Base-by-base conservation (phyloP, 2,329 filamentous ascomycete genomes). In the Exutisphaerella laricina region DNA sequence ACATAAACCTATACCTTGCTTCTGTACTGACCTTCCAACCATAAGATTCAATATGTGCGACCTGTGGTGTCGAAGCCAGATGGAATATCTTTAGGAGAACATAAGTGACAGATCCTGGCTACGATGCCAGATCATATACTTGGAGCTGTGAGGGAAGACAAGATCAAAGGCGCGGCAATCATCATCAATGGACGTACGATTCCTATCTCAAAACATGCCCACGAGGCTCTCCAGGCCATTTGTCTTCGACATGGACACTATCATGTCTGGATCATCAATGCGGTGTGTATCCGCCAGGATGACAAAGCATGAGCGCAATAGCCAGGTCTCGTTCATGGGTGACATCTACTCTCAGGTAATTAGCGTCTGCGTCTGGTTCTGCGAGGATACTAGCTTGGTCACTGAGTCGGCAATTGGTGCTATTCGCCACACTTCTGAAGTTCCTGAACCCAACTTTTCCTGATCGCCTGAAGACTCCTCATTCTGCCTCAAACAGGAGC, bases 251-350 rank as follows among this genome's bases (percentile, higher is more conserved):
- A 39, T 26, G 41, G 41, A 4, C 34, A 38, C 14, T 32, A 31
- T 8, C 32, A 17, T 13, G 35, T 52, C 4, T 52, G 49, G 49
- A 38, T 48, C n/a, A n/a, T n/a, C 6, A 45, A 50, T 39, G 35
- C 47, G 2, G 29, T 48, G 4, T 50, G 47, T 26, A 45, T 50
- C 16, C 30, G 48, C 29, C 47, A 50, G 22, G 38, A 41, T 5
- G 32, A 45, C 22, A 32, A n/a, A 22, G 13, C 9, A 17, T 6
- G 47, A 50, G 23, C 31, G 42, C 1, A 43, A 36, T 26, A 14
- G 25, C 5, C 48, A 50, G 36, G 48, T 50, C 17, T 20, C 22
- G 2, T 26, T 45, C 4, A 50, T 50, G 48, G 45, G 45, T 13
- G 39, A 48, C 9, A 35, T 50, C 29, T 48, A 40, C 35, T 23